Base-by-base conservation (phyloP, 2,329 filamentous ascomycete genomes). In the Venturiaceae sp. region DNA sequence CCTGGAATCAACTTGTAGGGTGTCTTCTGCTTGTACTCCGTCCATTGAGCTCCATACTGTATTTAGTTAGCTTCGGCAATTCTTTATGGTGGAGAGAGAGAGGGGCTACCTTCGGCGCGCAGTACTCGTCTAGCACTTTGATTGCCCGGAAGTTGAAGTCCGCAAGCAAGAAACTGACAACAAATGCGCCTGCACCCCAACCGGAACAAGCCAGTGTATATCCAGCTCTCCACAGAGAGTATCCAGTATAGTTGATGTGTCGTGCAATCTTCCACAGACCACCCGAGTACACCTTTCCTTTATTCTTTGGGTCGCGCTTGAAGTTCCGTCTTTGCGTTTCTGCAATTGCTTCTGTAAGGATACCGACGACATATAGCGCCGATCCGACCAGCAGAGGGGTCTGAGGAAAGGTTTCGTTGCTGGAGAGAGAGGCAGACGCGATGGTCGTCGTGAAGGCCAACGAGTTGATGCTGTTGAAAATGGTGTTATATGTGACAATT, bases 251-350 rank as follows among this genome's bases (percentile, higher is more conserved):
- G 61, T 82, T 82, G 68, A 81, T 75, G 64, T 82, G 78, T 47
- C 79, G 73, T 3, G 77, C 76, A 39, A 77, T 65, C 1, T 69
- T 66, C 67, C 77, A 83, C 36, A 82, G 62, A 0, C 80, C 79
- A 9, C 74, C 74, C 0, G 72, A 74, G 62, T 75, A 83, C 0
- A 74, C 68, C 66, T 80, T 80, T 19, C 80, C 80, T 62, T 77
- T 74, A 66, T 82, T 81, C 60, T 66, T 71, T 2, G 76, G 72
- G 58, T 80, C 69, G 23, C 70, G 67, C 68, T 83, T 82, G 69
- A 79, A 83, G 0, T 64, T 63, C 62, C 73, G 74, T 19, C 84
- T 76, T 68, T 86, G 83, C 30, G 78, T 65, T 70, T 87, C 83
- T 0, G 80, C 73, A 3, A 78, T 63, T 5, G 79, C 75, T 69